A percentile compares a stretch with the other conserved stretches of the same genome.
These are phyloP conservation scores for Xanthoparmelia taractica DNA, from an alignment of 495 filamentous ascomycete genomes.

Conservation along the genomic window DNA sequence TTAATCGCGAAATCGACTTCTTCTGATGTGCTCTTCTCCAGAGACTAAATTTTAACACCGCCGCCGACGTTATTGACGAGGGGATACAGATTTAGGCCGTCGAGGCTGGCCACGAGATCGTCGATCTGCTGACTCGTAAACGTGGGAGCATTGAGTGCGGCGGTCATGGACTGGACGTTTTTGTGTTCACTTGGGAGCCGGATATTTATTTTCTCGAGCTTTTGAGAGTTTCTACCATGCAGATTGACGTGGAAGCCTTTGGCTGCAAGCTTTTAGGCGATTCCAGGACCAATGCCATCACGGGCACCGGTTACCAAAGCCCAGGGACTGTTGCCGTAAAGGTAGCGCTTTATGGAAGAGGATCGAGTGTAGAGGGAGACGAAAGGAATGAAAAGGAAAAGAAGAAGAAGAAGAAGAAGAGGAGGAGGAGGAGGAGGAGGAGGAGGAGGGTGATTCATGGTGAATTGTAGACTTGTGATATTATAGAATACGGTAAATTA, in stretches of 20 bases:
- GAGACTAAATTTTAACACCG: constrained; percentile 17
- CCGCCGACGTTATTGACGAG: constrained; percentile 47
- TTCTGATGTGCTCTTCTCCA: constrained; percentile 24
- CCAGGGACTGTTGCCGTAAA: constrained; percentile 33
- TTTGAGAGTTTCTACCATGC: constrained; percentile 46
- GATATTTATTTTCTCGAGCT: constrained; percentile 33
- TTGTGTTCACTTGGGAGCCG: constrained; percentile 34
- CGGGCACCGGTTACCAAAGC: constrained; percentile 54
- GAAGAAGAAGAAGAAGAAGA: too few relatives aligned
- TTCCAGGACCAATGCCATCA: constrained; percentile 51
- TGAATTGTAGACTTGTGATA: too few relatives aligned
- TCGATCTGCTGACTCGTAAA: constrained; percentile 24
- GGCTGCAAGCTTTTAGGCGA: constrained; percentile 43
- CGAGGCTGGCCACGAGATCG: constrained; percentile 19
- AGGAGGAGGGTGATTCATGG: too few relatives aligned
- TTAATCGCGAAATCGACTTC: constrained; percentile 30
- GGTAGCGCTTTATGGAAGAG: constrained; percentile 15
- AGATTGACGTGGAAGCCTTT: constrained; percentile 52
- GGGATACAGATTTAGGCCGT: constrained; percentile 30
- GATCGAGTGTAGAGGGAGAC: constrained; percentile 17
- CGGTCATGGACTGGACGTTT: constrained; percentile 19
- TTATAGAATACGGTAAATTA: neutral
- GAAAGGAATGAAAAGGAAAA: constrained; percentile 12
- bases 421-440: too few relatives aligned
- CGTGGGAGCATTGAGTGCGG: constrained; percentile 33